A percentile compares a stretch with the other conserved stretches of the same genome.
These are phyloP conservation scores for Lipomyces anomalus DNA, from an alignment of 805 yeast species.

Conservation along the genomic window DNA sequence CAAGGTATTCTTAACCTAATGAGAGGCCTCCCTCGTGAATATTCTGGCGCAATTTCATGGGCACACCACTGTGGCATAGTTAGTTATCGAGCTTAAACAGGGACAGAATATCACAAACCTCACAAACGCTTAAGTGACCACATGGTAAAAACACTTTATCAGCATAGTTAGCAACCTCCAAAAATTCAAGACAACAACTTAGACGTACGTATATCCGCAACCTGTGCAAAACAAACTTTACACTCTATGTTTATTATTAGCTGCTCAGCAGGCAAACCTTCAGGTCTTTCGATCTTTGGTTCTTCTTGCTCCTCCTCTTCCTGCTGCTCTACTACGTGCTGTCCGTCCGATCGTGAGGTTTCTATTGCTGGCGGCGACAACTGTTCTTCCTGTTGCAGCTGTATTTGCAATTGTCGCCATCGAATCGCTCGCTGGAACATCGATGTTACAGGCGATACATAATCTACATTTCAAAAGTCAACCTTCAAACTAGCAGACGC, in stretches of 20 bases:
- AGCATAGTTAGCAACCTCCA: background rate
- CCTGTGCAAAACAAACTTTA: slow-evolving; percentile 15
- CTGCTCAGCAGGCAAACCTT: slow-evolving; percentile 12
- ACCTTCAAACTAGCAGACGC: background rate
- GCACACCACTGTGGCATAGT: slow-evolving; percentile 12
- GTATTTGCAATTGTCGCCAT: slow-evolving; percentile 9
- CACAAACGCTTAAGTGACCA: slow-evolving; percentile 18
- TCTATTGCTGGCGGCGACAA: background rate
- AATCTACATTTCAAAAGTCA: background rate
- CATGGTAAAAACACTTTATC: slow-evolving; percentile 20
- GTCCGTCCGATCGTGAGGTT: background rate
- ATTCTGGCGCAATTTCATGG: slow-evolving; percentile 17
- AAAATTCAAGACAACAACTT: background rate
- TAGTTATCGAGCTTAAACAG: background rate
- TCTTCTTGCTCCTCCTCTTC: slow-evolving; percentile 1
- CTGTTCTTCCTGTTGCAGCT: slow-evolving; percentile 1
- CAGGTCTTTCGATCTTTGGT: slow-evolving; percentile 5
- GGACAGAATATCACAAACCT: slow-evolving; percentile 2
- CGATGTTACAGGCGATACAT: slow-evolving; percentile 13
- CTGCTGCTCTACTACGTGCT: background rate
- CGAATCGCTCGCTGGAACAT: slow-evolving; percentile 17
- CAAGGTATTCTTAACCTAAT: no score
- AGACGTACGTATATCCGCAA: slow-evolving; percentile 13
- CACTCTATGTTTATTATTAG: slow-evolving; percentile 13
- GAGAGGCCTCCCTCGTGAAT: no score